These are phyloP conservation scores for Citrus australasica DNA, from an alignment of 345 rosid species.

Conservation along the genomic window DNA sequence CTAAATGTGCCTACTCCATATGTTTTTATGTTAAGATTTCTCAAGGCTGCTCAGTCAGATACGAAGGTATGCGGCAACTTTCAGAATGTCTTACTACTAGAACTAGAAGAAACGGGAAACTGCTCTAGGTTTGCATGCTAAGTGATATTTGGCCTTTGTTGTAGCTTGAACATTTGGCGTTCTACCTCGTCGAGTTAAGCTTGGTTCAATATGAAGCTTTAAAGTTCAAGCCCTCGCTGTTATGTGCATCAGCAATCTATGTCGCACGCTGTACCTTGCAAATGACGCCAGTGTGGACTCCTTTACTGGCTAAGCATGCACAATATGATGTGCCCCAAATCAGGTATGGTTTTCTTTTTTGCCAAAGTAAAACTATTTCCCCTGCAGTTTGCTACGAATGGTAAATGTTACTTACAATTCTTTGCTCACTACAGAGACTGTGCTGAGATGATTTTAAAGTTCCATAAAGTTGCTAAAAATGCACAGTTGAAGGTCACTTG, in stretches of 20 bases:
- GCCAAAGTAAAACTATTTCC: neutral
- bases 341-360: slow-evolving; percentile 37
- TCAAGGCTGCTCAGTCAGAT: slow-evolving; percentile 89
- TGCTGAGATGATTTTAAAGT: slow-evolving; percentile 67
- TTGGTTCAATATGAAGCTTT: slow-evolving; percentile 81
- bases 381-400: neutral
- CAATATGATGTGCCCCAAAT: slow-evolving; percentile 57
- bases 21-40: slow-evolving; percentile 91
- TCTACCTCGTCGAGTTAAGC: slow-evolving; percentile 79
- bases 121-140: neutral
- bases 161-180: slow-evolving; percentile 84
- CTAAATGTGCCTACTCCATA: slow-evolving; percentile 83
- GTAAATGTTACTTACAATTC: neutral
- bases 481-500: slow-evolving; percentile 63
- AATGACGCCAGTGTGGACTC: slow-evolving; percentile 70
- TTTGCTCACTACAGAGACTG: slow-evolving; percentile 56
- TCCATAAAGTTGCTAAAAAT: slow-evolving; percentile 64
- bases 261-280: slow-evolving; percentile 74
- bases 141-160: neutral
- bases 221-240: slow-evolving; percentile 70
- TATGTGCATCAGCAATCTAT: slow-evolving; percentile 88
- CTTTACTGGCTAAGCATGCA: slow-evolving; percentile 59
- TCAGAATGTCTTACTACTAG: neutral
- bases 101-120: neutral
- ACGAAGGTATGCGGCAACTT: slow-evolving; percentile 42